Evolutionary conservation across 2,329 filamentous ascomycete species (phyloP), one percentile per base, ranked within the genome.

Genomic region (Trichoderma cornu-damae): DNA sequence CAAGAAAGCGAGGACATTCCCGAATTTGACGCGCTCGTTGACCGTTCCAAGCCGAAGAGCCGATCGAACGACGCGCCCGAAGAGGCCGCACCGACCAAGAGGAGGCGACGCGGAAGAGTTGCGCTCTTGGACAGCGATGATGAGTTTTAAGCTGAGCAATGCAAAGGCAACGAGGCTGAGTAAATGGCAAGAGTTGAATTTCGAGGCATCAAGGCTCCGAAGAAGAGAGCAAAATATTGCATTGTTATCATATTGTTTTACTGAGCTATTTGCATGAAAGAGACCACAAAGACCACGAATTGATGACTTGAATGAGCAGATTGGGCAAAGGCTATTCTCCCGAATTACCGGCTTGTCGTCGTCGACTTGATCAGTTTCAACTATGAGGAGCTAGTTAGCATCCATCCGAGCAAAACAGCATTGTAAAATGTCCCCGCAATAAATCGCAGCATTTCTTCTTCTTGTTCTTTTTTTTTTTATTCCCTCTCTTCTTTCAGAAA

Each of bases 401-500:
- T 24, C 22, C 16, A 16, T 38, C 11, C 37, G 18, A 22, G 57
- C 14, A 44, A 37, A 34, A 6, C 28, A 28, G 18, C 16, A 38
- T 22, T 4, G 16, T 9, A 24, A 44, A 26, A 32, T 16, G 30
- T 30, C 18, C 9, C 28, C n/a, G 22, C 18, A 30, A 28, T 43
- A 60, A 40, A 43, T 4, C 35, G 46, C 30, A 59, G 16, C 11
- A 47, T 20, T 3, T 34, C 34, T 28, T 61, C 54, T 68, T 66
- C 72, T 68, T n/a, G n/a, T n/a, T n/a, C n/a, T n/a, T n/a, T n/a
- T n/a, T n/a, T n/a, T n/a, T n/a, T n/a, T n/a, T n/a, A n/a, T n/a
- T n/a, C n/a, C n/a, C n/a, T n/a, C n/a, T n/a, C n/a, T 61, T 65
- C 62, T 65, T 63, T 76, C 73, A 76, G 73, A 75, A 75, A 75